These are phyloP conservation scores for Jamesozyma rosinii DNA, from an alignment of 805 yeast species.

Conservation along the genomic window DNA sequence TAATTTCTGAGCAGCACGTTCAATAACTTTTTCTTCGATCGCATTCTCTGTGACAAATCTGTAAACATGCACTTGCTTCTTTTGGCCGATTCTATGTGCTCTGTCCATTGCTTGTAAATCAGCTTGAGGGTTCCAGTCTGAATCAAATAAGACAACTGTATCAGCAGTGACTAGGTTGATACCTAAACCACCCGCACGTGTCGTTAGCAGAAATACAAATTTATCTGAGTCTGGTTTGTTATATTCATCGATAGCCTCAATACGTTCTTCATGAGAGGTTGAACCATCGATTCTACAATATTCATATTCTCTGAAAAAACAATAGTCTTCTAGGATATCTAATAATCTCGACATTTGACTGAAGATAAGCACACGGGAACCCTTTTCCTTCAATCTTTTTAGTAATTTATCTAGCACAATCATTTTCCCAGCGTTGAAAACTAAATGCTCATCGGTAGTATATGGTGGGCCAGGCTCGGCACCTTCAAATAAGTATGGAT, in stretches of 20 bases:
- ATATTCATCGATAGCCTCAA: slow-evolving; percentile 85
- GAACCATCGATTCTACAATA: slow-evolving; percentile 92
- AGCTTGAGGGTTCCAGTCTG: slow-evolving; percentile 98
- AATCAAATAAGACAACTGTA: slow-evolving; percentile 77
- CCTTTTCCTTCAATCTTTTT: slow-evolving; percentile 59
- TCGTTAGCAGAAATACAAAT: slow-evolving; percentile 76
- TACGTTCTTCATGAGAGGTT: slow-evolving; percentile 86
- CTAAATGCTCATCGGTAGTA: slow-evolving; percentile 89
- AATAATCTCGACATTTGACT: slow-evolving; percentile 88
- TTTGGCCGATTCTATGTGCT: slow-evolving; percentile 95
- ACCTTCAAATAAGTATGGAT: slow-evolving; percentile 95
- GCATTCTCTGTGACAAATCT: slow-evolving; percentile 93
- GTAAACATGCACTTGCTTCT: slow-evolving; percentile 86
- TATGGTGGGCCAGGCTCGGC: slow-evolving; percentile 98
- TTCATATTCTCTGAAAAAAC: slow-evolving; percentile 70
- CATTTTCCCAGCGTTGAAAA: slow-evolving; percentile 87
- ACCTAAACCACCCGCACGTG: slow-evolving; percentile 96
- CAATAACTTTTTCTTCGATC: slow-evolving; percentile 90
- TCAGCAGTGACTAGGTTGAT: slow-evolving; percentile 89
- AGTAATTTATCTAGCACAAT: slow-evolving; percentile 75
- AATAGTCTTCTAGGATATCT: slow-evolving; percentile 88
- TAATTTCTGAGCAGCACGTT: slow-evolving; percentile 89
- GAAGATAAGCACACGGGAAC: slow-evolving; percentile 84
- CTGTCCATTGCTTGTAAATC: slow-evolving; percentile 97
- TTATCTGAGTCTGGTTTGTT: slow-evolving; percentile 74